phyloP scores from a whole-genome alignment of 208 protist species.

The Lotmaria passim region DNA sequence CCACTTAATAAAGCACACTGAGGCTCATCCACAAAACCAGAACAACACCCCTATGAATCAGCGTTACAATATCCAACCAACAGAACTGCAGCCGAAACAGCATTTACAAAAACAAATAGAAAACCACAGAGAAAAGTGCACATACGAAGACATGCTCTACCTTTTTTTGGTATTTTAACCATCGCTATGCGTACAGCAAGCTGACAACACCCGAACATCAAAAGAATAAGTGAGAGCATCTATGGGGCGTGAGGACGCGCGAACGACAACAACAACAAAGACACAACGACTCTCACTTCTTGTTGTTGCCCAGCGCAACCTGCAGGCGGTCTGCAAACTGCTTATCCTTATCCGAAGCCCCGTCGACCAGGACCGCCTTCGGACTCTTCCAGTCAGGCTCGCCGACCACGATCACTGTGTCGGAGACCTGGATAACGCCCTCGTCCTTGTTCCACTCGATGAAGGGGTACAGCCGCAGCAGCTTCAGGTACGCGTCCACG shows the following conservation, averaged over 20 bases:
- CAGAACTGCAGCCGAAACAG: too few relatives aligned
- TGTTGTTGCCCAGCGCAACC: constrained; percentile 50
- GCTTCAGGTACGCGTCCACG: constrained; percentile 60
- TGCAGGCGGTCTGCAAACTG: constrained; percentile 71
- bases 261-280: constrained; percentile 7
- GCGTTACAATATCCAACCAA: too few relatives aligned
- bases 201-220: too few relatives aligned
- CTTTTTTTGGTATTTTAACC: too few relatives aligned
- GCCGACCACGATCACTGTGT: constrained; percentile 74
- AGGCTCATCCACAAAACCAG: too few relatives aligned
- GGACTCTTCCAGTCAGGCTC: constrained; percentile 77
- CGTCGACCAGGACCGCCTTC: constrained; percentile 58
- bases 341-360: constrained; percentile 51
- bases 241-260: neutral
- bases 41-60: too few relatives aligned
- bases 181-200: too few relatives aligned
- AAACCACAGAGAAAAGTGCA: too few relatives aligned
- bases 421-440: constrained; percentile 70
- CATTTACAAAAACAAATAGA: too few relatives aligned
- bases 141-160: too few relatives aligned
- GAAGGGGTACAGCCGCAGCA: constrained; percentile 78
- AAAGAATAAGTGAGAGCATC: constrained; percentile 10
- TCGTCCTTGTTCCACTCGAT: constrained; percentile 81
- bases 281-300: constrained; percentile 43
- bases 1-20: too few relatives aligned